Conservation (phyloP, 2,329 filamentous ascomycete species). For the Myotisia sp. region DNA sequence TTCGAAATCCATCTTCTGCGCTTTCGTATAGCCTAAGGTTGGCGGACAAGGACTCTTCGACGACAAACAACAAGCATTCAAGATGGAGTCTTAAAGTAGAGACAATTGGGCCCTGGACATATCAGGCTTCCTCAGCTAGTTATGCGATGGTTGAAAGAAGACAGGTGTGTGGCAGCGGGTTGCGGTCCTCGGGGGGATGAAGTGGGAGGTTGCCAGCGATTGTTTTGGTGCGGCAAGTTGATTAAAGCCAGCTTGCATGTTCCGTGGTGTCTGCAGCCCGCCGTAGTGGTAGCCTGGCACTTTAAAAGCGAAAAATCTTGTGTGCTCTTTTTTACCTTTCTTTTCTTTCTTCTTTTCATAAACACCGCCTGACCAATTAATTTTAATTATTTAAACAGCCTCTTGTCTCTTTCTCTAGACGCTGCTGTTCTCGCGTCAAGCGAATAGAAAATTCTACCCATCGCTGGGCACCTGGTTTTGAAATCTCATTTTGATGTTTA, state of each 20-base stretch:
- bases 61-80: no score
- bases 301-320: slow-evolving; percentile 8
- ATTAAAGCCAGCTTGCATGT: slow-evolving; percentile 35
- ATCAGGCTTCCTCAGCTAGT: no score
- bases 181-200: not conserved
- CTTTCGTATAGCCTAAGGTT: no score
- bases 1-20: slow-evolving; percentile 86
- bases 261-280: slow-evolving; percentile 20
- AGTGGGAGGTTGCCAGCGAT: not conserved
- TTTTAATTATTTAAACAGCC: slow-evolving; percentile 48
- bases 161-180: slow-evolving; percentile 2
- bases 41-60: no score
- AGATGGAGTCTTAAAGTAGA: no score
- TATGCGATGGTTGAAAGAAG: no score
- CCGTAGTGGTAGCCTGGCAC: slow-evolving; percentile 19
- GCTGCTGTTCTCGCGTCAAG: slow-evolving; percentile 55
- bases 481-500: slow-evolving; percentile 47
- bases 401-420: slow-evolving; percentile 33
- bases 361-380: slow-evolving; percentile 42
- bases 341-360: slow-evolving; percentile 27
- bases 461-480: slow-evolving; percentile 59
- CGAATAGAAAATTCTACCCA: slow-evolving; percentile 47
- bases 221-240: slow-evolving; percentile 11
- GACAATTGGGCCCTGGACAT: no score
- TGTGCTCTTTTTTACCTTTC: slow-evolving; percentile 18